phyloP scores from a whole-genome alignment of 441 rosid genomes.

The Pelargonium myrrhifolium region DNA sequence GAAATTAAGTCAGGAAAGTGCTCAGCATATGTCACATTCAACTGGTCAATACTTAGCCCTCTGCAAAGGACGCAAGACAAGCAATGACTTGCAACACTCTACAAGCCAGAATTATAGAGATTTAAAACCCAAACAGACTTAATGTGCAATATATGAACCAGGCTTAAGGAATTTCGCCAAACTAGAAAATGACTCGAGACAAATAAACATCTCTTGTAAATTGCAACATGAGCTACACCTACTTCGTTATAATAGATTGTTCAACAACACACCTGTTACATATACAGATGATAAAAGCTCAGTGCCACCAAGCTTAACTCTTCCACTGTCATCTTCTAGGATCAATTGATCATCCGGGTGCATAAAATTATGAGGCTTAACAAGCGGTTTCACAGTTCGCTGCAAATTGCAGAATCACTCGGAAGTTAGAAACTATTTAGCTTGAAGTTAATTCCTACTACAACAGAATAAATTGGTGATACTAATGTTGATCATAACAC shows the following conservation, averaged over 20 bases:
- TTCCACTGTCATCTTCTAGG: conserved; percentile 93
- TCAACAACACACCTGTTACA: conserved; percentile 60
- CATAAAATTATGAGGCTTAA: conserved; percentile 73
- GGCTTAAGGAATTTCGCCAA: background rate
- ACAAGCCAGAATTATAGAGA: background rate
- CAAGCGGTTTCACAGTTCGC: conserved; percentile 74
- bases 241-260: conserved; percentile 4
- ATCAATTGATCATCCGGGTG: conserved; percentile 71
- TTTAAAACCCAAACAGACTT: background rate
- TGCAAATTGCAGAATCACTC: conserved; percentile 24
- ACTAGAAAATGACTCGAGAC: background rate
- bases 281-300: conserved; percentile 48
- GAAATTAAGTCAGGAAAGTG: background rate
- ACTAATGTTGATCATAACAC: background rate
- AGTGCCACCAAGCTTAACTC: conserved; percentile 75
- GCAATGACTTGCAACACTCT: background rate
- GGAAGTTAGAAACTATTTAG: conserved; percentile 10
- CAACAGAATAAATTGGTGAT: conserved; percentile 10
- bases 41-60: background rate
- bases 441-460: conserved; percentile 6
- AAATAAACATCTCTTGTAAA: background rate
- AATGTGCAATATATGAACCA: conserved; percentile 1
- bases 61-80: background rate
- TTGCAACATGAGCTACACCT: background rate
- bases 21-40: background rate